Evolutionary conservation across 345 rosid species (phyloP).

Genomic region (Lumnitzera racemosa): DNA sequence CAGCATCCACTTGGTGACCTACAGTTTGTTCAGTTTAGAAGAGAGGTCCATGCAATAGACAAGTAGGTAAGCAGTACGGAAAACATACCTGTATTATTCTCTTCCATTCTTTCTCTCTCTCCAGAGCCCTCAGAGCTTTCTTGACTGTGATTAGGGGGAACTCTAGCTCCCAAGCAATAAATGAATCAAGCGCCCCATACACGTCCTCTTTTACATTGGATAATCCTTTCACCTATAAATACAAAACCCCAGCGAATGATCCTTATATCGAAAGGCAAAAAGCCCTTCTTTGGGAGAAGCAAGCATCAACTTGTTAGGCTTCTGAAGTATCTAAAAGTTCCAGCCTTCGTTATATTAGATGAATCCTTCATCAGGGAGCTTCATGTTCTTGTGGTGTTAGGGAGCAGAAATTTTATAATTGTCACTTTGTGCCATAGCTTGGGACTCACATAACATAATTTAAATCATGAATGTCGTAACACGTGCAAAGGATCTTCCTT

Average conservation of each 20-base stretch:
- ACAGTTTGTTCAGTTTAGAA: constrained; percentile 1
- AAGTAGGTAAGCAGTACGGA: not conserved
- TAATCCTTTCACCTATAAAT: constrained; percentile 50
- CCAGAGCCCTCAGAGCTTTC: constrained; percentile 81
- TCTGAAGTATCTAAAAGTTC: too few species aligned
- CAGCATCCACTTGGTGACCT: constrained; percentile 95
- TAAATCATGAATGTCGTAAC: too few species aligned
- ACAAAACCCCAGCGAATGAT: not conserved
- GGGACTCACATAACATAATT: too few species aligned
- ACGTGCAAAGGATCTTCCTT: too few species aligned
- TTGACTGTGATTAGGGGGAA: constrained; percentile 79
- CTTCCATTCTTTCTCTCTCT: constrained; percentile 77
- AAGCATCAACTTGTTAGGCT: too few species aligned
- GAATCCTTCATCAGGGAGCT: too few species aligned
- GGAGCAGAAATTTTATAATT: too few species aligned
- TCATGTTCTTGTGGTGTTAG: too few species aligned
- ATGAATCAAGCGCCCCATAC: constrained; percentile 87
- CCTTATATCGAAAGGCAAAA: not conserved
- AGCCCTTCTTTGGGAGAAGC: too few species aligned
- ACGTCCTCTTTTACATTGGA: constrained; percentile 94
- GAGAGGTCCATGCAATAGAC: not conserved
- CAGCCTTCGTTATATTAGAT: too few species aligned
- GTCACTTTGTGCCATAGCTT: too few species aligned
- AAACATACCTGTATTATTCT: constrained; percentile 70
- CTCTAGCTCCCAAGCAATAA: constrained; percentile 93